Conservation (phyloP, 306 rosid genomes). For the Senna siamea region DNA sequence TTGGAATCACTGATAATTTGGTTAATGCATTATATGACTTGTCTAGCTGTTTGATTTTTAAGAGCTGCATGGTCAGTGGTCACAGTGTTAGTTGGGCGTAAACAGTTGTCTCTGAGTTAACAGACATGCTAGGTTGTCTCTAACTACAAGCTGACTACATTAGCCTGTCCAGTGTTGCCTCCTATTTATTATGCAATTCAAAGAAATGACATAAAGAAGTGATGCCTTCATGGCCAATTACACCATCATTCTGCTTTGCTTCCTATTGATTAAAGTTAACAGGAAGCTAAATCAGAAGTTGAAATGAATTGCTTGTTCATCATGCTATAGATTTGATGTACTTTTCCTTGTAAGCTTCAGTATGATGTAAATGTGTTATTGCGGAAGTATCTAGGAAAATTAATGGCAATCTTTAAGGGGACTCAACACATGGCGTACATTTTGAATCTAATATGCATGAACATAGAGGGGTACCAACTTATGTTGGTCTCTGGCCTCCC, state of each 20-base stretch:
- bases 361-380: slow-evolving; percentile 13
- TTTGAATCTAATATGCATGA: neutral
- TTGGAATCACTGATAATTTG: slow-evolving; percentile 3
- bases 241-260: neutral
- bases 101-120: neutral
- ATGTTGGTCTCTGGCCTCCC: slow-evolving; percentile 5
- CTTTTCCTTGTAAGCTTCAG: neutral
- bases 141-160: neutral
- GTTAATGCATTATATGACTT: neutral
- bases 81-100: neutral
- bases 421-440: neutral
- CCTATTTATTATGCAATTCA: slow-evolving; percentile 14
- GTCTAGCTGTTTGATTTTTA: slow-evolving; percentile 5
- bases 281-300: slow-evolving; percentile 13
- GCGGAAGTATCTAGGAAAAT: slow-evolving; percentile 24
- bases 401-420: neutral
- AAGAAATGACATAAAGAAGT: slow-evolving; percentile 6
- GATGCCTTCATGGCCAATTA: slow-evolving; percentile 25
- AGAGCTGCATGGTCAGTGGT: neutral
- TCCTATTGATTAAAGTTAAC: slow-evolving; percentile 21
- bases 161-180: slow-evolving; percentile 18
- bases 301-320: slow-evolving; percentile 4
- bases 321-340: neutral
- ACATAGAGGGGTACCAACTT: neutral
- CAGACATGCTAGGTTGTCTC: slow-evolving; percentile 13